Conservation (phyloP, 352 stramenopile genomes). For the Phytopythium chamaehyphon region DNA sequence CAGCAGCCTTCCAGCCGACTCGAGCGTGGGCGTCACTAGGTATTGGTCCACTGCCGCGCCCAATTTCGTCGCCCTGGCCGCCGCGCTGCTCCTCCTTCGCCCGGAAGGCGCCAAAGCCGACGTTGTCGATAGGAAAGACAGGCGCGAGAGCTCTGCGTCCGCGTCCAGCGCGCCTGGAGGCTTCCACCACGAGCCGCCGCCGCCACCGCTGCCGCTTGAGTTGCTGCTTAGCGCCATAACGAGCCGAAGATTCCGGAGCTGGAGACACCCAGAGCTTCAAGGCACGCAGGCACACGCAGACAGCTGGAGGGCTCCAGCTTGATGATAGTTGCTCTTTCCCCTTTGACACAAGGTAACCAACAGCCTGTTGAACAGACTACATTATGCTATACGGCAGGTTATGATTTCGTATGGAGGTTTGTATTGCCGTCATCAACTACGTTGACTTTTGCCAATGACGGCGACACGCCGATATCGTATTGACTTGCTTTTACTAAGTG, state of each 20-base stretch:
- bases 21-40: constrained; percentile 24
- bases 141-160: constrained; percentile 26
- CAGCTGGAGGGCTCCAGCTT: too few species aligned
- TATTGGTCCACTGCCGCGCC: constrained; percentile 32
- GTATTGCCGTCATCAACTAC: constrained; percentile 1
- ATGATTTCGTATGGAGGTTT: neutral
- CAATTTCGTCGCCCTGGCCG: constrained; percentile 22
- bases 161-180: constrained; percentile 34
- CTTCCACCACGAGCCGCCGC: constrained; percentile 33
- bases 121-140: constrained; percentile 26
- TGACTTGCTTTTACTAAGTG: neutral
- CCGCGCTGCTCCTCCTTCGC: constrained; percentile 15
- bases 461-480: neutral
- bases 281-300: too few species aligned
- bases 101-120: constrained; percentile 9
- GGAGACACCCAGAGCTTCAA: neutral
- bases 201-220: constrained; percentile 6
- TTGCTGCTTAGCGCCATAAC: constrained; percentile 10
- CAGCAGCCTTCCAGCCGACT: constrained; percentile 36
- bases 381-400: neutral
- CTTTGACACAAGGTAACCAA: too few species aligned
- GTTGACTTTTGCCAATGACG: neutral
- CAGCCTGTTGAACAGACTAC: too few species aligned
- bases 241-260: too few species aligned
- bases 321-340: too few species aligned